Base-by-base conservation (phyloP, 345 rosid genomes). In the Gossypium turneri region DNA sequence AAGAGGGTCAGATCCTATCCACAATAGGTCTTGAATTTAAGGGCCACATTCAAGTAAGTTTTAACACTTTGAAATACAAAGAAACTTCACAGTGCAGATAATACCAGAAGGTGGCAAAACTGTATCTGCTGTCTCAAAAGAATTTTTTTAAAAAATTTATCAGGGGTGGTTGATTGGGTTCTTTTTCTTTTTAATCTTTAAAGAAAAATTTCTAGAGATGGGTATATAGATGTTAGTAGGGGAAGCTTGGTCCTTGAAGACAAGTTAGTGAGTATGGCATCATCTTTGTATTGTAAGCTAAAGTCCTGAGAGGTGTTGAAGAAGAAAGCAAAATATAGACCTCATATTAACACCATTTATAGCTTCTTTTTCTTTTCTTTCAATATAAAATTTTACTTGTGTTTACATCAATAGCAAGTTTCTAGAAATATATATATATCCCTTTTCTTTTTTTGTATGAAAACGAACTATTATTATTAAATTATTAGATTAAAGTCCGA, bases 1-100 rank as follows among this genome's bases (percentile, higher is more conserved):
- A 81, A 78, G 88, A 86, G 97, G 96, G 67, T 80, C 97, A 48
- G 91, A 92, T 86, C 97, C 97, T 77, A 90, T 92, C 76, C 98
- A 93, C 83, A 93, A 93, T 92, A 85, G 84, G 82, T 43, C 86
- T 43, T 85, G 79, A 78, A 34, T 34, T 34, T 34, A 7, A 34
- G 7, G 41, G 41, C 41, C 7, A 34, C 7, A 34, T 9, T 29
- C 76, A 57, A 79, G 71, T 76, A 78, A 84, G 55, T 84, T 2
- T 68, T 75, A 73, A 79, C 72, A 34, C 41, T 34, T 34, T 1
- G 41, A 72, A 69, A 79, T 72, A 73, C 79, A 74, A 59, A 51
- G 75, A 41, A 81, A 80, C 75, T 79, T 78, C 70, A 74, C 80
- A 78, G 70, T 13, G 82, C 82, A 71, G 76, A 78, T 76, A 78